These are phyloP conservation scores for Boletus tomentosulus DNA, from an alignment of 768 basidiomycete species.

Conservation along the genomic window DNA sequence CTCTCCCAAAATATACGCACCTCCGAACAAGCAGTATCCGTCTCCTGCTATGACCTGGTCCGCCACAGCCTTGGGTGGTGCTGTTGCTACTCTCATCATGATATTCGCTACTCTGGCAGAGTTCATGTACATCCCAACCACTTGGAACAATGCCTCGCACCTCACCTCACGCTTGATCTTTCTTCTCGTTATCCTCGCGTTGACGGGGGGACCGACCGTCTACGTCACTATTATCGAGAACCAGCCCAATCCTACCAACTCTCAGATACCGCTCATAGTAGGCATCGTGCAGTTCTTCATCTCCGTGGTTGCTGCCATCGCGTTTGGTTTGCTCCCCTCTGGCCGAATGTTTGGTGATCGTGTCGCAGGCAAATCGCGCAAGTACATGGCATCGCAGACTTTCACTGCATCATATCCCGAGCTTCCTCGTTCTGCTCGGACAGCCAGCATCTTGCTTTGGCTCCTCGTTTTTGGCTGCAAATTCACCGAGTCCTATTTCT, in stretches of 20 bases:
- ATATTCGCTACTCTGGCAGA: constrained; percentile 89
- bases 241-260: constrained; percentile 40
- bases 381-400: constrained; percentile 98
- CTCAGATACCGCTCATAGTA: constrained; percentile 82
- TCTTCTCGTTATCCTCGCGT: constrained; percentile 85
- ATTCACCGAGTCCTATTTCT: constrained; percentile 96
- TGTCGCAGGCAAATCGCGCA: constrained; percentile 94
- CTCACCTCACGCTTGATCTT: constrained; percentile 91
- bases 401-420: constrained; percentile 97
- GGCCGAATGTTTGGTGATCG: constrained; percentile 99
- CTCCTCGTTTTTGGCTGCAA: constrained; percentile 94
- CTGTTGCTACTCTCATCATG: constrained; percentile 92
- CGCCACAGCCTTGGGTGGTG: constrained; percentile 92
- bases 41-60: constrained; percentile 93
- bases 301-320: constrained; percentile 75
- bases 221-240: constrained; percentile 88
- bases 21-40: constrained; percentile 57
- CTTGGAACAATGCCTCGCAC: constrained; percentile 98
- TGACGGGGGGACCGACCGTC: constrained; percentile 90
- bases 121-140: constrained; percentile 95
- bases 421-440: constrained; percentile 66
- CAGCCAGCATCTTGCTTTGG: constrained; percentile 86
- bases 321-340: constrained; percentile 88
- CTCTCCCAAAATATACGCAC: constrained; percentile 87
- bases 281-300: constrained; percentile 93